Evolutionary conservation across 306 rosid species (phyloP).

Genomic region (Cajanus cajan): DNA sequence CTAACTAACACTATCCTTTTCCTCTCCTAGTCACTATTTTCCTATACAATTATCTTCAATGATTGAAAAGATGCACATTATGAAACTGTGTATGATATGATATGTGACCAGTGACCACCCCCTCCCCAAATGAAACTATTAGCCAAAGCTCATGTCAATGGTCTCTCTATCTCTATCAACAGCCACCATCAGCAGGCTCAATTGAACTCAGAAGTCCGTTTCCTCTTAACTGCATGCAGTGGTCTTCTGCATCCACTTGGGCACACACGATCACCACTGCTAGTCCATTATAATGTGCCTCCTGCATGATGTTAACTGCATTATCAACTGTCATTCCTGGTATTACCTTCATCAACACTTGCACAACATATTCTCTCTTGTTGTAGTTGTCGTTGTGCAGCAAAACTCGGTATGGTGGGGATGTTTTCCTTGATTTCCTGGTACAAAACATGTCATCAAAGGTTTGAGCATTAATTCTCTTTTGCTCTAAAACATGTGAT

Average conservation of each 20-base stretch:
- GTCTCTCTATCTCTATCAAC: slow-evolving; percentile 34
- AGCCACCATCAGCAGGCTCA: slow-evolving; percentile 83
- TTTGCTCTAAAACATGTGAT: background rate
- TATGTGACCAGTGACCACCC: background rate
- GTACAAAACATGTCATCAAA: slow-evolving; percentile 9
- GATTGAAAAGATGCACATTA: slow-evolving; percentile 16
- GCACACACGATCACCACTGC: slow-evolving; percentile 84
- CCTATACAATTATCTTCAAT: slow-evolving; percentile 27
- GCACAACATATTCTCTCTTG: slow-evolving; percentile 91
- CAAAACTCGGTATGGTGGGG: slow-evolving; percentile 84
- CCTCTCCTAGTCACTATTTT: slow-evolving; percentile 18
- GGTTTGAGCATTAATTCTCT: slow-evolving; percentile 7
- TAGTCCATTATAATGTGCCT: slow-evolving; percentile 83
- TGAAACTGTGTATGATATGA: slow-evolving; percentile 12
- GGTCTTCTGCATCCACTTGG: slow-evolving; percentile 92
- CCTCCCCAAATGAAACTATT: slow-evolving; percentile 10
- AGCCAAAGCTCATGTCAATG: slow-evolving; percentile 7
- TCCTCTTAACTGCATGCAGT: slow-evolving; percentile 92
- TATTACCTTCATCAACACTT: slow-evolving; percentile 93
- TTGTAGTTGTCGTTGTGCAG: slow-evolving; percentile 85
- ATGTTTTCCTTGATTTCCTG: slow-evolving; percentile 72
- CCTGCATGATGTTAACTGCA: slow-evolving; percentile 94
- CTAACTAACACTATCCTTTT: slow-evolving; percentile 18
- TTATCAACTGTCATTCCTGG: slow-evolving; percentile 90
- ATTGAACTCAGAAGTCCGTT: slow-evolving; percentile 86